Evolutionary conservation across 179 eudicot species (phyloP), one percentile per base, ranked within the genome.

Genomic region (Vitellaria paradoxa): DNA sequence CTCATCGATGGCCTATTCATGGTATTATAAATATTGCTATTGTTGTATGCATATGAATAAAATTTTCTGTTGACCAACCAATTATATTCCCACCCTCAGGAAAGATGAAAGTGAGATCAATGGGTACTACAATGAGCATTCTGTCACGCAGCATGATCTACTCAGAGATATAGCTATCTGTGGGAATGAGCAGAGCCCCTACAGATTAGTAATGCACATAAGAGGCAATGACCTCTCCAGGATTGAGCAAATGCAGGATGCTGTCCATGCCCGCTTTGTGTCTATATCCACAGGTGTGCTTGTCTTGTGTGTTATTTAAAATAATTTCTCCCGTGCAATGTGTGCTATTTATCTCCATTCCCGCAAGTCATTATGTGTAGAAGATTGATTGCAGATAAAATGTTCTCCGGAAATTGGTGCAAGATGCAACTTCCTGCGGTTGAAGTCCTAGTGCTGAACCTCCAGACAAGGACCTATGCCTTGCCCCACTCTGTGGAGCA

Each of bases 371-470:
- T 18, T 3, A 15, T 13, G 20, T 14, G 23, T 5, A 12, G 17
- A 62, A 64, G 9, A 9, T 62, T 45, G 20, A 20, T 55, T 73
- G 20, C 63, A 79, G 81, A 65, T 73, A 77, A 73, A 62, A 74
- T 6, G 64, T 74, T 67, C 65, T 71, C 69, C 65, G 52, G 65
- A 53, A 55, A 65, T 21, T 73, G 77, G 73, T 13, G 17, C 62
- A 30, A 79, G 57, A 65, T 73, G 49, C 57, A 73, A 17, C 76
- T 79, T 12, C 72, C 60, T 4, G 26, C 65, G 20, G 50, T 18
- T n/a, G 79, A 84, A 75, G 86, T 81, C 24, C 50, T 84, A 14
- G 23, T 81, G 57, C 67, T 84, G 72, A 84, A 74, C 45, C 77
- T 81, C 53, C 70, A 24, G 20, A 4, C 72, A 21, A 61, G 40